A percentile compares a stretch with the other conserved stretches of the same genome.
These are phyloP conservation scores for Margaritispora aquatica DNA, from an alignment of 495 filamentous ascomycete genomes.

Conservation along the genomic window DNA sequence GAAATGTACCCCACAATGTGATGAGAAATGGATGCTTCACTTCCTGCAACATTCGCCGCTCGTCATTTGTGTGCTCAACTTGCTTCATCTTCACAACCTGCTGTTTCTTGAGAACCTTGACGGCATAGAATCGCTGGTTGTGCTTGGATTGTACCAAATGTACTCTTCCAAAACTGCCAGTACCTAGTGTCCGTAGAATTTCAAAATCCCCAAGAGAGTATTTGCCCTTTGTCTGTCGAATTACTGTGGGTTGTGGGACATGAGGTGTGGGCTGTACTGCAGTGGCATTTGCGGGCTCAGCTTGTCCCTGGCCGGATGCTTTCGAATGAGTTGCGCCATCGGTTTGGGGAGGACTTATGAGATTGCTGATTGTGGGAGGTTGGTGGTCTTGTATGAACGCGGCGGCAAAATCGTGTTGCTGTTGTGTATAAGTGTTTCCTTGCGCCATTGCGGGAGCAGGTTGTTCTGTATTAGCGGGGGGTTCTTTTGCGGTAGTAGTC, in stretches of 20 bases:
- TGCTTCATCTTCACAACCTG: constrained; percentile 99
- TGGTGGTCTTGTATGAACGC: constrained; percentile 39
- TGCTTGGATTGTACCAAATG: constrained; percentile 95
- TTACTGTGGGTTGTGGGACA: constrained; percentile 22
- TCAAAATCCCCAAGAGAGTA: constrained; percentile 87
- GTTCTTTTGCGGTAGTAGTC: constrained; percentile 23
- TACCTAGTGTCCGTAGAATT: constrained; percentile 85
- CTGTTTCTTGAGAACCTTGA: constrained; percentile 96
- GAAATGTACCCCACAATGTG: constrained; percentile 96
- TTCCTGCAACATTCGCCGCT: constrained; percentile 87
- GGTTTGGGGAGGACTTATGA: constrained; percentile 51
- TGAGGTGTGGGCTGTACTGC: not conserved
- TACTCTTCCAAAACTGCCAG: constrained; percentile 93
- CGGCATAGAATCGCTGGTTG: constrained; percentile 94
- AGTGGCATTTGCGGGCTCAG: not conserved
- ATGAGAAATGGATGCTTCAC: constrained; percentile 97
- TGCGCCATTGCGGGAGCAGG: constrained; percentile 25
- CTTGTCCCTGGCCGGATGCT: not conserved
- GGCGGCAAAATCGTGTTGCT: constrained; percentile 9
- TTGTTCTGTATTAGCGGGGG: constrained; percentile 23
- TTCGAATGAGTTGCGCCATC: constrained; percentile 22
- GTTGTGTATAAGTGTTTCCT: constrained; percentile 33
- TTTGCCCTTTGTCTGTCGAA: constrained; percentile 90
- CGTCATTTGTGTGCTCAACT: constrained; percentile 97
- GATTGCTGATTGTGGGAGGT: constrained; percentile 61